Conservation (phyloP, 352 stramenopile species). For the Pilasporangium apinafurcum region DNA sequence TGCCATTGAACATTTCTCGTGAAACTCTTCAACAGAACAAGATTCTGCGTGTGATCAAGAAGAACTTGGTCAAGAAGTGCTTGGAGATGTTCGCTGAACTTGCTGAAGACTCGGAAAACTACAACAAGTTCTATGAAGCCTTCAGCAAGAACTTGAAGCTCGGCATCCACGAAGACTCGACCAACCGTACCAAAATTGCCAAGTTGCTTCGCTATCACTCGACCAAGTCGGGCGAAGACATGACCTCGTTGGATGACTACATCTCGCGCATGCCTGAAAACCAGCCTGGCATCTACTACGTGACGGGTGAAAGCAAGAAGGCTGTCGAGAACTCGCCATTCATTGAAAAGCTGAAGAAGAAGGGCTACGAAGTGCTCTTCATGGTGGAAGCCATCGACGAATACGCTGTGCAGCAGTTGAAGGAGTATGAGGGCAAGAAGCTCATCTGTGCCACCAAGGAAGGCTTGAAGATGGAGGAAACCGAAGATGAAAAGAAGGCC, state of each 20-base stretch:
- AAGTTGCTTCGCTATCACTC: slow-evolving; percentile 99
- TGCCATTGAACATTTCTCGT: slow-evolving; percentile 99
- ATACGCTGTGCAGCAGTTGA: slow-evolving; percentile 99
- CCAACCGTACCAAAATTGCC: slow-evolving; percentile 98
- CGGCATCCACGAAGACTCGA: slow-evolving; percentile 98
- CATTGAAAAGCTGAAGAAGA: slow-evolving; percentile 99
- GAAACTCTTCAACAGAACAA: slow-evolving; percentile 99
- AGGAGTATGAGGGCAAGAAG: slow-evolving; percentile 99
- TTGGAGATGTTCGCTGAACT: slow-evolving; percentile 99
- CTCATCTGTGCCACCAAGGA: slow-evolving; percentile 98
- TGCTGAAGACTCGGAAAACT: slow-evolving; percentile 96
- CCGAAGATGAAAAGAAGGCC: slow-evolving; percentile 97
- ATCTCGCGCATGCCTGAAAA: slow-evolving; percentile 94
- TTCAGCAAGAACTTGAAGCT: slow-evolving; percentile 99
- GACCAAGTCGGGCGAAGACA: slow-evolving; percentile 97
- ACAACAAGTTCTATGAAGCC: slow-evolving; percentile 99
- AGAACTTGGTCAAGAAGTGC: slow-evolving; percentile 99
- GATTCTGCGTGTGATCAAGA: slow-evolving; percentile 99
- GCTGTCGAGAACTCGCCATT: slow-evolving; percentile 99
- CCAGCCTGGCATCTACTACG: slow-evolving; percentile 99
- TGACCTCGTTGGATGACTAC: slow-evolving; percentile 98
- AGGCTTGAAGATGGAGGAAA: slow-evolving; percentile 95
- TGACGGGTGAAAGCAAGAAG: slow-evolving; percentile 98
- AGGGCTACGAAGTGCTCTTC: slow-evolving; percentile 99
- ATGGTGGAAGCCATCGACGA: slow-evolving; percentile 99